These are phyloP conservation scores for Macrolepiota dolichaula DNA, from an alignment of 768 basidiomycete genomes.

Conservation along the genomic window DNA sequence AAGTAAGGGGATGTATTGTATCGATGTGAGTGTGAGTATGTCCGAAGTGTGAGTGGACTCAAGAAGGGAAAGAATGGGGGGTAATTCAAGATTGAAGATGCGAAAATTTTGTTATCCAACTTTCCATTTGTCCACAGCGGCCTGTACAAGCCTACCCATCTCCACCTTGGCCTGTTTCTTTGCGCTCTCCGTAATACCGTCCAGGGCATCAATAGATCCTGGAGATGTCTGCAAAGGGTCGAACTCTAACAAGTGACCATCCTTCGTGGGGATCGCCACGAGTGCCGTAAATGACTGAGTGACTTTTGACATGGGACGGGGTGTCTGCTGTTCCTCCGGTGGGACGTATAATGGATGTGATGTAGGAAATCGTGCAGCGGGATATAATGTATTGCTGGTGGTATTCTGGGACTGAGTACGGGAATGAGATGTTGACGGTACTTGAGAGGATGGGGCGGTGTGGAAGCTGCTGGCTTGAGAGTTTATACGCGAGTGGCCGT, in stretches of 20 bases:
- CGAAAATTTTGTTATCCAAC: constrained; percentile 30
- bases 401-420: constrained; percentile 29
- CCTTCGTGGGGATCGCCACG: constrained; percentile 75
- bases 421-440: constrained; percentile 36
- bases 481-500: constrained; percentile 42
- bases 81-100: not conserved
- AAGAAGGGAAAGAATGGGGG: not conserved
- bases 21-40: not conserved
- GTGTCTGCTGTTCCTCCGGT: constrained; percentile 25
- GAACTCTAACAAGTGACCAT: constrained; percentile 82
- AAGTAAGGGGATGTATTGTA: not conserved
- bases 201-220: constrained; percentile 66
- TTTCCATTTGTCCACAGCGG: constrained; percentile 76
- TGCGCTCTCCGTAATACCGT: constrained; percentile 76
- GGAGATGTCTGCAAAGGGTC: constrained; percentile 78
- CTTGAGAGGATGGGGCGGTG: constrained; percentile 30
- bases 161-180: constrained; percentile 81
- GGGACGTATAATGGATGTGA: constrained; percentile 19
- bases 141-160: constrained; percentile 68
- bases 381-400: constrained; percentile 15
- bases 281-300: constrained; percentile 49
- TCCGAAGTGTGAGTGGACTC: not conserved
- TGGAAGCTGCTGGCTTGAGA: constrained; percentile 52
- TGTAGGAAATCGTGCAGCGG: constrained; percentile 25
- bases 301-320: constrained; percentile 29